These are phyloP conservation scores for Backusella macrospora DNA, from an alignment of 192 early-diverging fungal species.

Conservation along the genomic window DNA sequence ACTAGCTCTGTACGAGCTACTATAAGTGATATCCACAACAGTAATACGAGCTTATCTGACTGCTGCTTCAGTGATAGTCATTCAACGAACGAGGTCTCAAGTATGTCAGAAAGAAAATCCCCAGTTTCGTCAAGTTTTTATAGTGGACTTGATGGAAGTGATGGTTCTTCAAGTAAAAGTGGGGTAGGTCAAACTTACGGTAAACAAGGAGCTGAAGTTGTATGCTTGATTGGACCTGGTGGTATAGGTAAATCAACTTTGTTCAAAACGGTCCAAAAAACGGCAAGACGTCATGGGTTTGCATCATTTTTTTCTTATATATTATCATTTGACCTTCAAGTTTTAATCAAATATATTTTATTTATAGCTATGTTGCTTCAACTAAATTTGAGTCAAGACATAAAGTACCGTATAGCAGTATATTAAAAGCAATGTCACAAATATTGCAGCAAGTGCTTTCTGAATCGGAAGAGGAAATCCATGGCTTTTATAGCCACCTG, in stretches of 20 bases:
- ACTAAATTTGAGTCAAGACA: conserved; percentile 38
- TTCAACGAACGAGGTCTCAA: not conserved
- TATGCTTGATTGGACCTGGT: conserved; percentile 30
- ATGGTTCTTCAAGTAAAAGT: conserved; percentile 21
- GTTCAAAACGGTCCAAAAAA: conserved; percentile 30
- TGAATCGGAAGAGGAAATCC: conserved; percentile 34
- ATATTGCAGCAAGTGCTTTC: conserved; percentile 39
- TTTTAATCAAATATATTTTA: not conserved
- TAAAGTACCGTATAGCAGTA: conserved; percentile 33
- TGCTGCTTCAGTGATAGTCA: not conserved
- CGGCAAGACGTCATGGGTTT: conserved; percentile 33
- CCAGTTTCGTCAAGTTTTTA: conserved; percentile 25
- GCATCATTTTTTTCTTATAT: not conserved
- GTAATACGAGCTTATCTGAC: not conserved
- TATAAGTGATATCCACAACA: conserved; percentile 4
- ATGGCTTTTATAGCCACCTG: conserved; percentile 22
- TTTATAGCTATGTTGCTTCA: conserved; percentile 29
- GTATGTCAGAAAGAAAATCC: conserved; percentile 12
- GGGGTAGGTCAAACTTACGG: not conserved
- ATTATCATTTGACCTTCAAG: not conserved
- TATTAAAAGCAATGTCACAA: conserved; percentile 35
- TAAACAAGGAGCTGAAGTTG: conserved; percentile 21
- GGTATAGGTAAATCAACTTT: conserved; percentile 39
- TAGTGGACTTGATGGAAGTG: conserved; percentile 27
- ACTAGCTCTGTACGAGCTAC: not conserved